Evolutionary conservation across 768 basidiomycete species (phyloP).

Genomic region (Calvatia gigantea): DNA sequence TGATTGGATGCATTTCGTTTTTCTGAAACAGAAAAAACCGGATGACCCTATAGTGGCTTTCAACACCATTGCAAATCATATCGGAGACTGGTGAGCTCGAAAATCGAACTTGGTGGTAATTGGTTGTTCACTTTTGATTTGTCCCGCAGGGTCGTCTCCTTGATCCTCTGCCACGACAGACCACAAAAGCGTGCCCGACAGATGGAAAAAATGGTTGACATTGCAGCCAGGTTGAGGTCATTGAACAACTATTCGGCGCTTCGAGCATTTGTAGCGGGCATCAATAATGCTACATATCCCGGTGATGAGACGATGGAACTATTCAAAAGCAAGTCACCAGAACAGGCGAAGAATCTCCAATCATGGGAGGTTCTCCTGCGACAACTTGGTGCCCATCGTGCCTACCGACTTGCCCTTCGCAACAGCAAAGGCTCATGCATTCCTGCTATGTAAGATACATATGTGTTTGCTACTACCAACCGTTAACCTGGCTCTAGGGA

Average conservation of each 20-base stretch:
- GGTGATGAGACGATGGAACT: slow-evolving; percentile 75
- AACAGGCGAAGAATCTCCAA: slow-evolving; percentile 70
- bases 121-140: background rate
- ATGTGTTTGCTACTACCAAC: background rate
- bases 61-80: slow-evolving; percentile 74
- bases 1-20: slow-evolving; percentile 81
- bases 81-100: slow-evolving; percentile 71
- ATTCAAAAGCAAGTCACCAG: slow-evolving; percentile 64
- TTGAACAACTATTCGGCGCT: slow-evolving; percentile 92
- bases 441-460: slow-evolving; percentile 66
- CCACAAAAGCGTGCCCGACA: slow-evolving; percentile 71
- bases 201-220: slow-evolving; percentile 85
- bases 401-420: slow-evolving; percentile 86
- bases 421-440: slow-evolving; percentile 86
- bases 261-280: slow-evolving; percentile 91
- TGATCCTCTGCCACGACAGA: slow-evolving; percentile 87
- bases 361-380: slow-evolving; percentile 86
- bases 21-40: slow-evolving; percentile 64
- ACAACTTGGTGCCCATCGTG: slow-evolving; percentile 75
- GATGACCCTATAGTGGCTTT: slow-evolving; percentile 73
- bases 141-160: slow-evolving; percentile 72
- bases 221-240: slow-evolving; percentile 75
- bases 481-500: slow-evolving; percentile 53
- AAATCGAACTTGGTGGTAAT: background rate
- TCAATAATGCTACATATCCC: slow-evolving; percentile 77